These are phyloP conservation scores for Penicillium sp. DNA, from an alignment of 2,329 filamentous ascomycete genomes.

Conservation along the genomic window DNA sequence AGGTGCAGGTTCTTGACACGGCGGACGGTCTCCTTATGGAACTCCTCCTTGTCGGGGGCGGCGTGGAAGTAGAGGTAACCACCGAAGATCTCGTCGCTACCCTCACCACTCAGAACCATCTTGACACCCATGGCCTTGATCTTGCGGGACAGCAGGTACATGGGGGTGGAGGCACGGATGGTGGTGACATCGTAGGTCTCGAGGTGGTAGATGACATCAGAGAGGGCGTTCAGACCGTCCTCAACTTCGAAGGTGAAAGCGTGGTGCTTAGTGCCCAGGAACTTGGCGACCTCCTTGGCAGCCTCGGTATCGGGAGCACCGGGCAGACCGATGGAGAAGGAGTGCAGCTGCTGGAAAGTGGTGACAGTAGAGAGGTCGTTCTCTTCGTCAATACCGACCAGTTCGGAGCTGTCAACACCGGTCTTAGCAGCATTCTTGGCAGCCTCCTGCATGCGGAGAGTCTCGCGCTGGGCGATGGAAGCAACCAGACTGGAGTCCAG, in stretches of 20 bases:
- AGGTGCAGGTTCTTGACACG: slow-evolving; percentile 96
- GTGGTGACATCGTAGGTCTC: slow-evolving; percentile 99
- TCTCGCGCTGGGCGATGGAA: slow-evolving; percentile 93
- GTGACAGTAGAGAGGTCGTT: slow-evolving; percentile 88
- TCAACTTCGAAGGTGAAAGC: slow-evolving; percentile 98
- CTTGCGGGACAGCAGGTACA: slow-evolving; percentile 97
- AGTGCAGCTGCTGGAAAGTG: slow-evolving; percentile 93
- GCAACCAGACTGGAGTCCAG: slow-evolving; percentile 95
- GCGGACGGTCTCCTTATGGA: slow-evolving; percentile 93
- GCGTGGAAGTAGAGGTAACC: slow-evolving; percentile 99
- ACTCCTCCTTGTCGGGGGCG: slow-evolving; percentile 86
- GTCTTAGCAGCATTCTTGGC: slow-evolving; percentile 53
- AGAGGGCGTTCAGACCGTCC: slow-evolving; percentile 94
- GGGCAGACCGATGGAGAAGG: slow-evolving; percentile 96
- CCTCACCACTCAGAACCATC: slow-evolving; percentile 98
- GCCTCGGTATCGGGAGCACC: slow-evolving; percentile 91
- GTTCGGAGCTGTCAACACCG: slow-evolving; percentile 58
- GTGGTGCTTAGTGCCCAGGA: slow-evolving; percentile 96
- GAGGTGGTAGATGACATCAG: slow-evolving; percentile 96
- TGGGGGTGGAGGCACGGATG: slow-evolving; percentile 96
- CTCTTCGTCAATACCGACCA: slow-evolving; percentile 94
- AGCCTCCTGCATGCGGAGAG: slow-evolving; percentile 73
- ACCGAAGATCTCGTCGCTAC: slow-evolving; percentile 97
- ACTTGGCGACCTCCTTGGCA: slow-evolving; percentile 90
- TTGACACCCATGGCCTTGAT: slow-evolving; percentile 99